Evolutionary conservation across 73 alveolate species (phyloP).

Genomic region (Tetrahymena borealis): DNA sequence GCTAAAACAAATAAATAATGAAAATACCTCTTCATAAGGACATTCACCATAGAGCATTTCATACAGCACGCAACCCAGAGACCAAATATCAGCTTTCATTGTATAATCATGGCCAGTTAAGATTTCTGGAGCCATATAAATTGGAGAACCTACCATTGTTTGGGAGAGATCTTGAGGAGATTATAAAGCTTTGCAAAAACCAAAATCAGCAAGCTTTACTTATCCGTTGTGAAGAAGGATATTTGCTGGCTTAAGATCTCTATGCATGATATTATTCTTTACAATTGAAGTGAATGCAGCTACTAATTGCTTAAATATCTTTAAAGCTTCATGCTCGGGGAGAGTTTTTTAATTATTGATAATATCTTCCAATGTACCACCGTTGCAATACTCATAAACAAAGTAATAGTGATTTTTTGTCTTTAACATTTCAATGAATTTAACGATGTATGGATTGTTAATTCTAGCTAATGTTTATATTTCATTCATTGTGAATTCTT

Average conservation of each 20-base stretch:
- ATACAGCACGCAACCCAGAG: conserved; percentile 43
- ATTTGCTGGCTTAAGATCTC: conserved; percentile 41
- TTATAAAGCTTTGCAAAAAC: conserved; percentile 33
- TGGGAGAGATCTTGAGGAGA: conserved; percentile 18
- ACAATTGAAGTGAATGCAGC: conserved; percentile 21
- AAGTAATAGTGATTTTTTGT: conserved; percentile 16
- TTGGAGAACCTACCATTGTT: conserved; percentile 50
- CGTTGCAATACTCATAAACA: conserved; percentile 38
- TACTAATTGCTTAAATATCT: conserved; percentile 4
- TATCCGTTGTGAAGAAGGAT: conserved; percentile 23
- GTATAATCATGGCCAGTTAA: conserved; percentile 36
- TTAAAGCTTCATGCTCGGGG: conserved; percentile 31
- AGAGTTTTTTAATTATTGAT: neutral
- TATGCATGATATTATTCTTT: conserved; percentile 29
- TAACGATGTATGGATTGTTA: conserved; percentile 18
- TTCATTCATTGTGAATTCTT: conserved; percentile 45
- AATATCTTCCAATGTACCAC: conserved; percentile 24
- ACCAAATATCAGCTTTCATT: conserved; percentile 48
- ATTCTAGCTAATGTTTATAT: conserved; percentile 35
- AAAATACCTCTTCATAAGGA: conserved; percentile 29
- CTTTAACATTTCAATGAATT: conserved; percentile 39
- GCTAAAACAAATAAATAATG: neutral
- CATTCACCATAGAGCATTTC: conserved; percentile 45
- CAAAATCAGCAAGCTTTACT: conserved; percentile 35
- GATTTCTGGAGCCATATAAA: conserved; percentile 53